phyloP scores from a whole-genome alignment of 1,139 yeast species.

The Blastobotrys persicus region DNA sequence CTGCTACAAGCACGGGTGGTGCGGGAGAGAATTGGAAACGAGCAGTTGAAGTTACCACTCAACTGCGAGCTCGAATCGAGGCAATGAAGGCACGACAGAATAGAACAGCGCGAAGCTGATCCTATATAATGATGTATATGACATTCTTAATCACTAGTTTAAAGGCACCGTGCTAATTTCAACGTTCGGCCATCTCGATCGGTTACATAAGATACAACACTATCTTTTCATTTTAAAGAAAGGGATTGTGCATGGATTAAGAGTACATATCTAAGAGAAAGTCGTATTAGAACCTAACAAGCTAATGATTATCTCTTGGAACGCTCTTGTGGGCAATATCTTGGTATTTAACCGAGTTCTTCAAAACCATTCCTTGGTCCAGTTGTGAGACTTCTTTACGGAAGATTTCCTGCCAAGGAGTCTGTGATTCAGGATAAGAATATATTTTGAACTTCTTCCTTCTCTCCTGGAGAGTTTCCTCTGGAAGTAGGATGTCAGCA shows the following conservation, averaged over 20 bases:
- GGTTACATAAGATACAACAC: no score
- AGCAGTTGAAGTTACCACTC: constrained; percentile 87
- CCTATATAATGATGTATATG: neutral
- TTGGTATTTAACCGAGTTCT: constrained; percentile 29
- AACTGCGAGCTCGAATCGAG: constrained; percentile 80
- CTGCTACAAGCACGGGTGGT: constrained; percentile 3
- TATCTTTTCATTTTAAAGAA: no score
- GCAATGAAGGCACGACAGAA: constrained; percentile 65
- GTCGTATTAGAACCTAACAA: no score
- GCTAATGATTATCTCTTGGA: constrained; percentile 24
- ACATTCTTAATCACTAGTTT: neutral
- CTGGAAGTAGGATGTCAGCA: constrained; percentile 22
- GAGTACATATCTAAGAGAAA: no score
- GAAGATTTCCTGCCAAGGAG: constrained; percentile 33
- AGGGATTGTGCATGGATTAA: no score
- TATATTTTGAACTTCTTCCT: constrained; percentile 16
- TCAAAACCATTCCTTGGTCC: constrained; percentile 30
- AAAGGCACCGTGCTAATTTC: neutral
- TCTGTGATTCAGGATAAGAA: constrained; percentile 24
- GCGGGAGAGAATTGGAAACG: constrained; percentile 70
- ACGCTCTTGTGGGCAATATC: constrained; percentile 21
- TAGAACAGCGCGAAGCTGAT: constrained; percentile 10
- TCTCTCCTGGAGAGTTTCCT: constrained; percentile 20
- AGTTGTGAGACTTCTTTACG: constrained; percentile 28
- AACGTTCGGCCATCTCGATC: no score